Evolutionary conservation across 2,329 filamentous ascomycete genomes (phyloP), one percentile per base, ranked within the genome.

Genomic region (Sporothrix schenckii): DNA sequence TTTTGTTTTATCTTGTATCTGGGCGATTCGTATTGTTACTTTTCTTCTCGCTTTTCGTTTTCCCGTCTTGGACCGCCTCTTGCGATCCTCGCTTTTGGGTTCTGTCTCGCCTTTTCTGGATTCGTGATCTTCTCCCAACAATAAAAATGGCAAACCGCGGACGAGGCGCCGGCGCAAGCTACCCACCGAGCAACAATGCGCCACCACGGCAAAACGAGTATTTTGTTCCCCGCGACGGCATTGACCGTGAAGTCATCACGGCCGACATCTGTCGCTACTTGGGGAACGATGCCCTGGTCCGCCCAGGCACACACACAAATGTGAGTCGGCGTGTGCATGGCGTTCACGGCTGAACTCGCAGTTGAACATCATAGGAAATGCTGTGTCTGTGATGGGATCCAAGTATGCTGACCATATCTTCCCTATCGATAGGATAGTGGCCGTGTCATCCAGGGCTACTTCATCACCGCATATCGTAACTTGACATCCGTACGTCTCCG

Each of bases 201-300:
- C 58, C 58, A 14, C 67, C 71, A 24, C 85, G 87, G 72, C 87
- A 91, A 79, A 92, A 92, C 80, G 90, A 93, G 81, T 93, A 93
- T 79, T 93, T 93, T 80, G 88, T 93, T 69, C 89, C 90, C 60
- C 88, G 90, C 77, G 90, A 93, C 80, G 91, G 91, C 78, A 94
- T 94, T 80, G 91, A 92, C 79, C 89, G 91, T 76, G 91, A 94
- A 80, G 91, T 94, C 76, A 93, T 94, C 80, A 92, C 92, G 73
- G 89, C 91, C 78, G 91, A 94, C 79, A 92, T 94, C 75, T 93
- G 91, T 83, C 90, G 91, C 78, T 94, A 93, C 79, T 86, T 94
- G 75, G 91, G 91, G 77, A 92, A 92, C 80, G 91, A 94, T 83
- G 91, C 91, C 75, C 86, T 92, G 76, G 91, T 92, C 78, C 89